Evolutionary conservation across 768 basidiomycete species (phyloP).

Genomic region (Amanita rimosa): DNA sequence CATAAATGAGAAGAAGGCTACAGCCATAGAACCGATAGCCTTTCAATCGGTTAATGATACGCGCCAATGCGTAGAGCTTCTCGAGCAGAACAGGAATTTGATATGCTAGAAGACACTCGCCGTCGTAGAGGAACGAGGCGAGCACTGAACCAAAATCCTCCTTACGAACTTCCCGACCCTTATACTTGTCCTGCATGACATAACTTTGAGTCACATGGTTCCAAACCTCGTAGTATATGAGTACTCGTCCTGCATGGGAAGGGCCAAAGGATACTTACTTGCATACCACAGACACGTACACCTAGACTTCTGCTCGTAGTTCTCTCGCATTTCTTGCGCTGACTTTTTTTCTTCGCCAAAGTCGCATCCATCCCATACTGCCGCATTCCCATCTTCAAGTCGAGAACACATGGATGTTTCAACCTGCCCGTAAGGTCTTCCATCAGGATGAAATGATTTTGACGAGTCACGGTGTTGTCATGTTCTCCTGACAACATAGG

Average conservation of each 20-base stretch:
- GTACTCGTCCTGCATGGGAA: constrained; percentile 6
- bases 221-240: constrained; percentile 62
- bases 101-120: constrained; percentile 71
- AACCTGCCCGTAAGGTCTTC: constrained; percentile 93
- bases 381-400: constrained; percentile 99
- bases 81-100: constrained; percentile 88
- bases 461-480: constrained; percentile 54
- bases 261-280: constrained; percentile 45
- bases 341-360: constrained; percentile 89
- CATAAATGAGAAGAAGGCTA: constrained; percentile 93
- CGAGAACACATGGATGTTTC: constrained; percentile 89
- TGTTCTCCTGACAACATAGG: constrained; percentile 22
- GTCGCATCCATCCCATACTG: constrained; percentile 98
- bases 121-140: constrained; percentile 76
- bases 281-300: constrained; percentile 96
- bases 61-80: constrained; percentile 89
- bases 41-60: constrained; percentile 78
- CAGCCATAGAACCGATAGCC: constrained; percentile 99
- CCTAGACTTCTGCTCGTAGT: constrained; percentile 90
- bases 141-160: constrained; percentile 80
- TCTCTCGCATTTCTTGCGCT: constrained; percentile 94
- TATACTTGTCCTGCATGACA: constrained; percentile 92
- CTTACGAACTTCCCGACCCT: constrained; percentile 79
- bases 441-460: constrained; percentile 98
- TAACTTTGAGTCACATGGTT: constrained; percentile 77